These are phyloP conservation scores for Scenedesmus sp. DNA, from an alignment of 163 green algal species.

Conservation along the genomic window DNA sequence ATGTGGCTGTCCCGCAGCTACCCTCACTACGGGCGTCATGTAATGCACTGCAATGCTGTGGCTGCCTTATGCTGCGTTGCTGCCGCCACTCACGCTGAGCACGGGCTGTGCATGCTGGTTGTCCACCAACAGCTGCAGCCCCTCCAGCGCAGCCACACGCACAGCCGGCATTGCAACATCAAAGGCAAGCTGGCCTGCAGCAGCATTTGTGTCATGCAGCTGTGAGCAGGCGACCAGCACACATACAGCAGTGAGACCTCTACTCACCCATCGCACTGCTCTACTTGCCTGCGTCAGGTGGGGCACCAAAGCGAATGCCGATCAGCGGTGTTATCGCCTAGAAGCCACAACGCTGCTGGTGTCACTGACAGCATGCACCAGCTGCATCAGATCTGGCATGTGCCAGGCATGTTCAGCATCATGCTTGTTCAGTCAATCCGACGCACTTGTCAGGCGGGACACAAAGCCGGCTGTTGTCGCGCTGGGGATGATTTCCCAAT, in stretches of 20 bases:
- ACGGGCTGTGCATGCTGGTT: slow-evolving; percentile 83
- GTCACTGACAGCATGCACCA: not conserved
- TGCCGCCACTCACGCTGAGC: slow-evolving; percentile 62
- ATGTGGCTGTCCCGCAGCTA: not conserved
- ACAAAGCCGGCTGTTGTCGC: slow-evolving; percentile 74
- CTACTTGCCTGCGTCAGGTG: not conserved
- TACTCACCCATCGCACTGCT: not conserved
- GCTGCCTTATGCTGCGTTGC: not conserved
- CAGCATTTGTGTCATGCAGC: not conserved
- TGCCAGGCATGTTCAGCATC: not conserved
- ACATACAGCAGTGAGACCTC: not conserved
- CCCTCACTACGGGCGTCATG: not conserved
- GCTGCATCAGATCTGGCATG: not conserved
- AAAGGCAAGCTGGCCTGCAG: slow-evolving; percentile 80
- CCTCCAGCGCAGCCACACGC: slow-evolving; percentile 73
- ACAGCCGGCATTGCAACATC: slow-evolving; percentile 74
- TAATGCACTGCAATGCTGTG: not conserved
- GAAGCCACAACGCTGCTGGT: no score
- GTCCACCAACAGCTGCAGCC: slow-evolving; percentile 75
- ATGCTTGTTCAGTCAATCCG: not conserved
- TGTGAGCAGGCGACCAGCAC: not conserved
- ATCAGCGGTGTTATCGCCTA: not conserved
- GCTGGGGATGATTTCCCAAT: slow-evolving; percentile 88
- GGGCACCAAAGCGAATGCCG: not conserved
- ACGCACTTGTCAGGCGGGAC: slow-evolving; percentile 71